Percentiles rank a stretch among this genome's conserved stretches.
These are phyloP conservation scores for Sarocladium oryzae DNA, from an alignment of 2,329 filamentous ascomycete species.

Conservation along the genomic window DNA sequence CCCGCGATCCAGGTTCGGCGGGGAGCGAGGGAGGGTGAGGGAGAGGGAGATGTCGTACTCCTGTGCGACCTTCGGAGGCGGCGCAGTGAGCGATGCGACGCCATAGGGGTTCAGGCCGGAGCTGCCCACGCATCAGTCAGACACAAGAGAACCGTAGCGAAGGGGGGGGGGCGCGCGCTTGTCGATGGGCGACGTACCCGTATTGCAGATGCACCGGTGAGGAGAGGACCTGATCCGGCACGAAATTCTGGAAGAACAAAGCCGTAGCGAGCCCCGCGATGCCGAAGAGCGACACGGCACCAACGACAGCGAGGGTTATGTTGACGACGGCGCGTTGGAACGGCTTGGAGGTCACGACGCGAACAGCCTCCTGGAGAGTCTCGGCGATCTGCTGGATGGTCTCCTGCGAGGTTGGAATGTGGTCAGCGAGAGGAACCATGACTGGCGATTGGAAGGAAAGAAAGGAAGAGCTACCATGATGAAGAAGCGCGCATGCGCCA, in stretches of 20 bases:
- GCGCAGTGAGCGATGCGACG: conserved; percentile 36
- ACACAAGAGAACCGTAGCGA: too few species aligned
- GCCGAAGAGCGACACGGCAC: conserved; percentile 37
- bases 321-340: conserved; percentile 45
- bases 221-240: conserved; percentile 47
- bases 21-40: conserved; percentile 72
- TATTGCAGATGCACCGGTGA: conserved; percentile 52
- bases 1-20: conserved; percentile 66
- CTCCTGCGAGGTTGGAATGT: too few species aligned
- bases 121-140: conserved; percentile 24
- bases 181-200: conserved; percentile 45
- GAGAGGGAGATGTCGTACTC: conserved; percentile 77
- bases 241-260: conserved; percentile 49
- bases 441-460: too few species aligned
- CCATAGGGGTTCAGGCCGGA: conserved; percentile 47
- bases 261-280: conserved; percentile 43
- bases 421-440: not conserved
- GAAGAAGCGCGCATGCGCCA: not conserved
- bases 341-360: conserved; percentile 41
- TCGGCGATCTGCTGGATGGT: conserved; percentile 28
- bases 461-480: not conserved
- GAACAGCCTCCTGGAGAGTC: conserved; percentile 27
- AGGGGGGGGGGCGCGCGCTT: not conserved
- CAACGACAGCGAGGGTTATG: conserved; percentile 35
- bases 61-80: conserved; percentile 61